phyloP scores from a whole-genome alignment of 495 filamentous ascomycete species.

The Penicillium bialowiezense region DNA sequence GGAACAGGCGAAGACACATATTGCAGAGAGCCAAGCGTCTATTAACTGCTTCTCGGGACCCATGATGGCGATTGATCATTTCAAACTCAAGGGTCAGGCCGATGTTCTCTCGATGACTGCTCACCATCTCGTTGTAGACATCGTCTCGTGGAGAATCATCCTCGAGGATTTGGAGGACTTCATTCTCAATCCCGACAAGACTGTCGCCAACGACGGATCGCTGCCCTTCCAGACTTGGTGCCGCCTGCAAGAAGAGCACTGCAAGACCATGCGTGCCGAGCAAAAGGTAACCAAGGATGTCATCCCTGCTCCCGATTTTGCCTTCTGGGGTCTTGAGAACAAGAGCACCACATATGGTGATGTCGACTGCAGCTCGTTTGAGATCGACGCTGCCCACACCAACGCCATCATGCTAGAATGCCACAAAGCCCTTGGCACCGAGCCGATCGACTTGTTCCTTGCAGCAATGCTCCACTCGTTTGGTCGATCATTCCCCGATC shows the following conservation, averaged over 20 bases:
- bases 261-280: constrained; percentile 16
- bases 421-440: constrained; percentile 47
- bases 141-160: constrained; percentile 68
- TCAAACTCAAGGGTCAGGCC: constrained; percentile 38
- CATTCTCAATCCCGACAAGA: constrained; percentile 43
- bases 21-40: constrained; percentile 39
- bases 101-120: constrained; percentile 60
- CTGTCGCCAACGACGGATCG: constrained; percentile 29
- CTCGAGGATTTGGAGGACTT: constrained; percentile 65
- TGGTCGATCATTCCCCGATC: constrained; percentile 47
- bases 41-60: constrained; percentile 46
- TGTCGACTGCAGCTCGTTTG: constrained; percentile 41
- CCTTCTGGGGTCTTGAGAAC: constrained; percentile 53
- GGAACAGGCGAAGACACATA: constrained; percentile 26
- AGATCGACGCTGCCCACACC: constrained; percentile 44
- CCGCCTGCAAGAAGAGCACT: constrained; percentile 43
- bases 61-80: constrained; percentile 43
- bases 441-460: constrained; percentile 53
- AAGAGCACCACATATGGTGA: constrained; percentile 47
- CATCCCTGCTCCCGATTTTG: constrained; percentile 32
- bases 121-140: constrained; percentile 68
- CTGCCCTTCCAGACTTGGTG: constrained; percentile 67
- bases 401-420: constrained; percentile 41
- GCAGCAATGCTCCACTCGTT: constrained; percentile 52
- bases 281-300: constrained; percentile 25